Evolutionary conservation across 2,329 filamentous ascomycete species (phyloP), one percentile per base, ranked within the genome.

Genomic region (Exserohilum turcica): DNA sequence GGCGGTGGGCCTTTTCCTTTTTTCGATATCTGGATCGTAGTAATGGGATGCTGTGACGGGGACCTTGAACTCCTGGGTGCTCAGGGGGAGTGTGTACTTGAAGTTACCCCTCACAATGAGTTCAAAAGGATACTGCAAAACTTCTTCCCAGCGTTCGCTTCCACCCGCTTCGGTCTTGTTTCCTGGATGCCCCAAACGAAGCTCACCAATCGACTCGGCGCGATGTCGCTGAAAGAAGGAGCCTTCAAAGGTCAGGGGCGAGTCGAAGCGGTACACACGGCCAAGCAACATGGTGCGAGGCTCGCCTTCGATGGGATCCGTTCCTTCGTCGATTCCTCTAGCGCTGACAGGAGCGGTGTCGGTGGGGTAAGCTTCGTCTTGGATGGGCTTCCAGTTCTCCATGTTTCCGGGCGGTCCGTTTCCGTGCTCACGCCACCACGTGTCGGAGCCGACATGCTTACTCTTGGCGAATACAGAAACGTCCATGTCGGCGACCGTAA

Each of bases 381-480:
- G 52, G 35, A 71, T 64, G 1, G 54, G 64, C 15, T 52, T 51
- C 68, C 68, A 73, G 8, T 67, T 53, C 46, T 72, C 68, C 16
- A 70, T 48, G 18, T 63, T 45, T 24, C 67, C 54, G 12, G 63
- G 55, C 6, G 43, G 46, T 10, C 57, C 59, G 6, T 64, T 60
- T 7, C 66, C 68, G 47, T 76, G 73, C 24, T 76, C 71, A 5
- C 72, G 70, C 75, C 74, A 77, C 72, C 70, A 76, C 37, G 60
- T 67, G 50, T 83, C 81, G 9, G 78, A 80, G n/a, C 90, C 90
- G 10, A 93, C 89, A 70, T 93, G 90, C 55, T 90, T 91, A 54
- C 92, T 97, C 75, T 95, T 96, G 27, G 94, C 94, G 74, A 97
- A 97, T 28, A 99, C 84, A 67, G 95, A 92, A 52, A 97, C 82